Percentiles rank a stretch among this genome's conserved stretches.
Conservation (phyloP, 208 protist genomes). For the Trypanosomatidae sp. region DNA sequence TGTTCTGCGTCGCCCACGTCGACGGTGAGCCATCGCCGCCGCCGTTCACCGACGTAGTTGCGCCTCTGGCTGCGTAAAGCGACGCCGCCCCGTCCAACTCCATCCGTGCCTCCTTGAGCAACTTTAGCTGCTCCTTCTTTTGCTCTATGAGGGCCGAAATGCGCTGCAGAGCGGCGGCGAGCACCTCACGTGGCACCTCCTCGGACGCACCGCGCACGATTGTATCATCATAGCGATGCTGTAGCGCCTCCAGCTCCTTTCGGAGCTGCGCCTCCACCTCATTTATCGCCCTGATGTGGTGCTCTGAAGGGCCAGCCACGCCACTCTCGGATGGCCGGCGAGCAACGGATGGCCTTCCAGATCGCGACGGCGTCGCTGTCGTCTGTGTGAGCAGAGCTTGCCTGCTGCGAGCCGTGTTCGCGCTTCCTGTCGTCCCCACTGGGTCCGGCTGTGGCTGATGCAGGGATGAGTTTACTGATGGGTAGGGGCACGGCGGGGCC, state of each 20-base stretch:
- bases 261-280: slow-evolving; percentile 69
- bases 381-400: neutral
- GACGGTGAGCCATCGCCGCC: slow-evolving; percentile 4
- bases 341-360: slow-evolving; percentile 3
- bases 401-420: slow-evolving; percentile 1
- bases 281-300: slow-evolving; percentile 11
- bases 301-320: neutral
- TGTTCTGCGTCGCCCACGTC: neutral
- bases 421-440: neutral
- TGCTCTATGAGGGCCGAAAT: slow-evolving; percentile 68
- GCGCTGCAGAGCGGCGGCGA: slow-evolving; percentile 52
- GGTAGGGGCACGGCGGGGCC: slow-evolving; percentile 22
- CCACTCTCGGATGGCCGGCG: neutral
- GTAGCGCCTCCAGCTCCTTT: slow-evolving; percentile 65
- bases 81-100: slow-evolving; percentile 39
- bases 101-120: slow-evolving; percentile 56
- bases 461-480: slow-evolving; percentile 22
- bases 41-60: neutral
- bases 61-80: neutral
- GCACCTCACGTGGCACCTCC: slow-evolving; percentile 53
- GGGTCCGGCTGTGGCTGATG: slow-evolving; percentile 7
- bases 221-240: slow-evolving; percentile 73
- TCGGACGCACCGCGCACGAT: slow-evolving; percentile 47
- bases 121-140: slow-evolving; percentile 79
- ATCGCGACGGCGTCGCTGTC: neutral